phyloP scores from a whole-genome alignment of 2,329 filamentous ascomycete genomes.

The Pestalotiopsis fici region DNA sequence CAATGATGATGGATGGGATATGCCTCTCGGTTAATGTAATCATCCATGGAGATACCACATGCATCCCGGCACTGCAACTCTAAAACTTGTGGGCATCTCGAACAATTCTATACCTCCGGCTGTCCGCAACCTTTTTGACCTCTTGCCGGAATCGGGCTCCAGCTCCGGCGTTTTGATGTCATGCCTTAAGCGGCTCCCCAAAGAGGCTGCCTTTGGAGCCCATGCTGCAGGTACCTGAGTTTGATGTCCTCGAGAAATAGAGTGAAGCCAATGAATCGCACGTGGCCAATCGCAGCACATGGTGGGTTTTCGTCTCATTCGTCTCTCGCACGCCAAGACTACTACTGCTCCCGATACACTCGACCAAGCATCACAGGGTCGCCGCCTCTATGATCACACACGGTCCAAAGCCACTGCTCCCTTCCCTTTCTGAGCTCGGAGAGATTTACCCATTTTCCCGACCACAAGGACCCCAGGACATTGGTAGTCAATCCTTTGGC shows the following conservation, averaged over 20 bases:
- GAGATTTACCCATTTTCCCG: slow-evolving; percentile 29
- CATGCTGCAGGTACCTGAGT: slow-evolving; percentile 4
- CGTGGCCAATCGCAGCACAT: slow-evolving; percentile 7
- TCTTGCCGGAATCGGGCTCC: slow-evolving; percentile 6
- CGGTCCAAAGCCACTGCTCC: background rate
- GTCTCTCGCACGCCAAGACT: background rate
- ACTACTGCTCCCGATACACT: slow-evolving; percentile 2
- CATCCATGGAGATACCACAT: background rate
- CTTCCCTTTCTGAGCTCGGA: slow-evolving; percentile 30
- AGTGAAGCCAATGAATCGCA: slow-evolving; percentile 1
- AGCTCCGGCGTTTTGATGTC: slow-evolving; percentile 11
- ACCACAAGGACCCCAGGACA: slow-evolving; percentile 16
- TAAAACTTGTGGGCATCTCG: slow-evolving; percentile 8
- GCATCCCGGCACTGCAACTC: slow-evolving; percentile 10
- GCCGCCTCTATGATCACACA: slow-evolving; percentile 19
- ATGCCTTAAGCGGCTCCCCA: slow-evolving; percentile 11
- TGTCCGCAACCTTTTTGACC: background rate
- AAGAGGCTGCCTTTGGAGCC: slow-evolving; percentile 2
- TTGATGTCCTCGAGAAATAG: slow-evolving; percentile 3
- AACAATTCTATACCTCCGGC: slow-evolving; percentile 4
- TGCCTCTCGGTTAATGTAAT: background rate
- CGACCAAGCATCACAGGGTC: slow-evolving; percentile 1
- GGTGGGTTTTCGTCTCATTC: background rate
- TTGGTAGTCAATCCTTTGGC: slow-evolving; percentile 8
- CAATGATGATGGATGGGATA: background rate